Evolutionary conservation across 2,329 filamentous ascomycete species (phyloP), one percentile per base, ranked within the genome.

Genomic region (Chaetomium strumarium): DNA sequence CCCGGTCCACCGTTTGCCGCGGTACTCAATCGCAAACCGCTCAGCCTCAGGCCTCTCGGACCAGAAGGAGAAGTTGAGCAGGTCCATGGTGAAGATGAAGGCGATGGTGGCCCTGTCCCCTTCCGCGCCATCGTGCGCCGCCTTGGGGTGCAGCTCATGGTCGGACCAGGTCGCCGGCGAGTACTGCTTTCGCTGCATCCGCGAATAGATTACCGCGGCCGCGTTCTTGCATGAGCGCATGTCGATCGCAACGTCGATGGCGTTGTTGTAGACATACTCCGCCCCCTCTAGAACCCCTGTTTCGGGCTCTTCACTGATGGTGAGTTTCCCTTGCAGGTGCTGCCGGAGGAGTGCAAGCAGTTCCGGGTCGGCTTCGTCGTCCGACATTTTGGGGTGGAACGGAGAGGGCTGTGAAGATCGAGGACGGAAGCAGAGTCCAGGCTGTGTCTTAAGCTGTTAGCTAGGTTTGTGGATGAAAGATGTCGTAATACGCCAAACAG

Each of bases 1-100:
- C 3, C 93, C 93, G 0, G 90, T 96, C 90, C 90, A 97, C 52
- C 71, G 81, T 68, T 81, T 85, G 29, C 83, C 90, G 42, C 79
- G 80, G 69, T 96, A 97, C 52, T 88, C 84, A 39, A 99, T 79
- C 10, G 86, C 80, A 68, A 92, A 99, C 11, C 90, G 78, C 62
- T 92, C 83, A 5, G 83, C 77, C 11, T 87, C 84, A 0, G 75
- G 69, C 41, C 71, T 66, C 48, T 88, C 85, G 13, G 89, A 95
- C 93, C 93, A 99, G 68, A 99, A 99, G 19, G 86, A 95, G 66
- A 97, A 99, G 67, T 99, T 99, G 46, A 99, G 74, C 29, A 99
- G 70, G 67, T 99, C 93, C 90, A 99, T 95, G 17, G 88, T 90
- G 67, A 99, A 97, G 63, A 99, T 92, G 67, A 99, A 97, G 58